phyloP scores from a whole-genome alignment of 192 early-diverging fungal species.

The Linderina pennispora region DNA sequence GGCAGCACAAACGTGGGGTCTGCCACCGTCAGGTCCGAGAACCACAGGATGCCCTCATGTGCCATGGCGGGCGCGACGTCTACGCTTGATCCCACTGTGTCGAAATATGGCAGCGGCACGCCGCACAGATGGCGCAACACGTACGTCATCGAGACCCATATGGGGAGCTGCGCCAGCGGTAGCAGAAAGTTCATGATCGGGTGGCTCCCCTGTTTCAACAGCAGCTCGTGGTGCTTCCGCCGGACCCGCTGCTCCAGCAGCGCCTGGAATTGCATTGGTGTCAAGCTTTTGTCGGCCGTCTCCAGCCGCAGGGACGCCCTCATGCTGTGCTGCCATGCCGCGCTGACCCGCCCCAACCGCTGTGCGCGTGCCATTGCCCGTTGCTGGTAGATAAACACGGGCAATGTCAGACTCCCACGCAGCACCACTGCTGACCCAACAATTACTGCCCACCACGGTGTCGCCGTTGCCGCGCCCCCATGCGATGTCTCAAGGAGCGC shows the following conservation, averaged over 20 bases:
- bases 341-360: neutral
- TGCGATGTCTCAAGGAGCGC: conserved; percentile 22
- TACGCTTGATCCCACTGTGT: neutral
- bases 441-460: conserved; percentile 39
- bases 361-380: conserved; percentile 6
- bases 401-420: conserved; percentile 12
- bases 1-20: conserved; percentile 21
- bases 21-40: conserved; percentile 9
- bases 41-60: conserved; percentile 35
- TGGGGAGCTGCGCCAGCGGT: conserved; percentile 30
- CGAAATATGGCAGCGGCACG: conserved; percentile 1
- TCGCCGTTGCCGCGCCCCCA: neutral
- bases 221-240: conserved; percentile 17
- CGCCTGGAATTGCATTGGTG: conserved; percentile 3
- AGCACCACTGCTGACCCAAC: conserved; percentile 9
- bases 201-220: conserved; percentile 34
- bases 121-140: conserved; percentile 32
- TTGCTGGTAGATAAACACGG: conserved; percentile 24
- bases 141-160: conserved; percentile 33
- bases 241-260: conserved; percentile 2
- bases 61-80: conserved; percentile 15
- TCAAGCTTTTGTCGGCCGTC: neutral
- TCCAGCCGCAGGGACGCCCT: conserved; percentile 6
- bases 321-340: conserved; percentile 10
- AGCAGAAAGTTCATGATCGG: conserved; percentile 16